phyloP scores from a whole-genome alignment of 345 rosid genomes.

The Corchorus capsularis region DNA sequence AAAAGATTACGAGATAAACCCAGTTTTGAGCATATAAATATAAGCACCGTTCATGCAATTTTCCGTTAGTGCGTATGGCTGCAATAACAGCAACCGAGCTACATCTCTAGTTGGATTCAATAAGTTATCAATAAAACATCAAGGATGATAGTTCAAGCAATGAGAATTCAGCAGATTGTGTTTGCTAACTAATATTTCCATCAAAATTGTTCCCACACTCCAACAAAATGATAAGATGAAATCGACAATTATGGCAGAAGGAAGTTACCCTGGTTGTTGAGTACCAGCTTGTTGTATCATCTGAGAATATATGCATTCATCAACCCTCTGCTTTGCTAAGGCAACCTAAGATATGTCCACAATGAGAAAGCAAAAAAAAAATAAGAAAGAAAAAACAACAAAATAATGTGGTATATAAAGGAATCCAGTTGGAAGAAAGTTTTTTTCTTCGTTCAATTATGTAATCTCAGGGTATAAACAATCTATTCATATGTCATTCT shows the following conservation, averaged over 20 bases:
- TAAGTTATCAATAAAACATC: neutral
- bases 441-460: neutral
- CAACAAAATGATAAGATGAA: neutral
- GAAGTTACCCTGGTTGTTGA: slow-evolving; percentile 32
- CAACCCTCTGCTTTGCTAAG: slow-evolving; percentile 70
- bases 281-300: slow-evolving; percentile 45
- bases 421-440: neutral
- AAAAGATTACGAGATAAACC: too few relatives aligned
- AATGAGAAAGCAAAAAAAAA: neutral
- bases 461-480: neutral
- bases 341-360: slow-evolving; percentile 46
- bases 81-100: neutral
- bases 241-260: neutral
- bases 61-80: neutral
- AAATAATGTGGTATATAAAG: neutral
- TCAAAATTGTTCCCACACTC: neutral
- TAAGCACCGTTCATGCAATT: too few relatives aligned
- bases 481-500: neutral
- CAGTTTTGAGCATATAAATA: too few relatives aligned
- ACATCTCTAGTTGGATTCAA: neutral
- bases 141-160: neutral
- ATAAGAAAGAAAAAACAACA: neutral
- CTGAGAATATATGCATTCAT: slow-evolving; percentile 64
- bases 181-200: too few relatives aligned
- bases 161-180: too few relatives aligned